These are phyloP conservation scores for Hibiscus syriacus DNA, from an alignment of 345 rosid species.

Conservation along the genomic window DNA sequence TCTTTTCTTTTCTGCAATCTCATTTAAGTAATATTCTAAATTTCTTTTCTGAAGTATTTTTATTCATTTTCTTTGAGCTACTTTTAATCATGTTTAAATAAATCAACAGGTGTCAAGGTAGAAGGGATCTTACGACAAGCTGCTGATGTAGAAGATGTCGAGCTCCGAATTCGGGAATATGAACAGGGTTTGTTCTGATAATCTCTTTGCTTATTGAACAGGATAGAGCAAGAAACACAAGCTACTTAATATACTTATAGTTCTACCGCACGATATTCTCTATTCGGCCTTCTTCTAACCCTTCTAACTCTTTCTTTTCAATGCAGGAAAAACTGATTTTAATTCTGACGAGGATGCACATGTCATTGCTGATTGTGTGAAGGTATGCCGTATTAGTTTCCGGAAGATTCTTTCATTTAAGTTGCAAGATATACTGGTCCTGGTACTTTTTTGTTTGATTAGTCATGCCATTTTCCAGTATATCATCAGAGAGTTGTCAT, in stretches of 20 bases:
- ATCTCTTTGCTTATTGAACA: not conserved
- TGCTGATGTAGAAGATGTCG: conserved; percentile 94
- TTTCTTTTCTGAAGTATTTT: not conserved
- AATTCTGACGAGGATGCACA: conserved; percentile 72
- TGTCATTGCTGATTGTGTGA: conserved; percentile 87
- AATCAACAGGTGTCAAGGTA: conserved; percentile 58
- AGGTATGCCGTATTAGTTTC: conserved; percentile 40
- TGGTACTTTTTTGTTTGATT: conserved; percentile 14
- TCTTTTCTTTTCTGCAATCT: conserved; percentile 3
- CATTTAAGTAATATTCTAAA: conserved; percentile 1
- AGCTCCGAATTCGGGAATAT: conserved; percentile 76
- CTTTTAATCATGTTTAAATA: conserved; percentile 23
- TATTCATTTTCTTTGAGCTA: not conserved
- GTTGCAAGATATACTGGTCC: not conserved
- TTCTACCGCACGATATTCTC: not conserved
- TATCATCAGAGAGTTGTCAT: conserved; percentile 89
- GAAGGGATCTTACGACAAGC: conserved; percentile 99
- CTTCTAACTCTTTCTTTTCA: conserved; percentile 12
- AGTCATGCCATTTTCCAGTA: conserved; percentile 42
- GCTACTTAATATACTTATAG: not conserved
- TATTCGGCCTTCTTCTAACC: not conserved
- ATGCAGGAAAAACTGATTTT: conserved; percentile 76
- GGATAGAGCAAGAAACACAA: conserved; percentile 2
- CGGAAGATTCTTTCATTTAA: conserved; percentile 5
- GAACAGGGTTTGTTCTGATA: conserved; percentile 67